Base-by-base conservation (phyloP, 1,284 basidiomycete species). In the Xerocomus cyaneibrunnescens region DNA sequence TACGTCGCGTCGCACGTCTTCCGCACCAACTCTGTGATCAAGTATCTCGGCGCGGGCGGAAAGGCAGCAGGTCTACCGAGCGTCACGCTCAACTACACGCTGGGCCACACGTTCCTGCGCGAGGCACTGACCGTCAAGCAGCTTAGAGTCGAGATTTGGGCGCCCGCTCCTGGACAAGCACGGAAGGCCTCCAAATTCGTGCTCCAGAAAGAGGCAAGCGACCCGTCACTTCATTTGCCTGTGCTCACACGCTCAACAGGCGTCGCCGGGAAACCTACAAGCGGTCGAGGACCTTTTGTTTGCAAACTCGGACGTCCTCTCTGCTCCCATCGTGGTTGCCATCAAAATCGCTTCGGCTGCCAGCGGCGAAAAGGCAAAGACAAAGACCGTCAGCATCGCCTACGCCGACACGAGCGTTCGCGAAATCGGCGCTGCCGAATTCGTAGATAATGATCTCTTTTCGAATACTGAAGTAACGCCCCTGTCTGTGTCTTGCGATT, bases 231-330 rank as follows among this genome's bases (percentile, higher is more conserved):
- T 9, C 22, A 8, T 30, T 5, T 42, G 3, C n/a, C 7, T 35
- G 4, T 19, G 16, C 53, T 66, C 27, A 61, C 54, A 31, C 41
- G 39, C 46, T 35, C 31, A 13, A n/a, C 48, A 92, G 87, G 94
- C 94, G 0, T 95, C 93, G 5, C 97, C 97, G 0, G 97, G 97
- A 45, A 99, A 99, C 68, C 73, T 99, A 10, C 89, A 92, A 65
- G 86, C 89, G 25, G 85, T 99, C 14, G 97, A 99, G 71, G 97
- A 98, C 59, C 75, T 99, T 17, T 79, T 99, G 12, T 99, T 99
- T 68, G 78, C 79, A 22, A 85, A 89, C 59, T 84, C 85, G 8
- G 95, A 98, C 65, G 78, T 98, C 27, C 73, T 87, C 3, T 82
- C 89, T 19, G 86, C 93, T 17, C 95, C 96, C 2, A 89, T 99